Percentiles rank a stretch among this genome's conserved stretches.
phyloP scores from a whole-genome alignment of 2,329 filamentous ascomycete genomes.

The Pochonia chlamydosporia region DNA sequence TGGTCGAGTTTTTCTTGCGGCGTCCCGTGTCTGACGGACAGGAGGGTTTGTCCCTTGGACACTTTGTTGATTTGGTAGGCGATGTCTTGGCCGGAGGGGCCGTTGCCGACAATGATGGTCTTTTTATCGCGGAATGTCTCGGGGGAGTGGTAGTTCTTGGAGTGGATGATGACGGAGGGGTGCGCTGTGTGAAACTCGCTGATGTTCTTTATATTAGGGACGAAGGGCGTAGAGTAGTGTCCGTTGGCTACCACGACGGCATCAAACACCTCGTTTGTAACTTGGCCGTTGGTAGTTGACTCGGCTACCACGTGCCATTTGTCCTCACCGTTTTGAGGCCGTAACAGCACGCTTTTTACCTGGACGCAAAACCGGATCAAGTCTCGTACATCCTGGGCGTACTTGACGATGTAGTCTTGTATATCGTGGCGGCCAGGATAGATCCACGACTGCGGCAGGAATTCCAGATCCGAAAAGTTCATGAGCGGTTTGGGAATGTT shows the following conservation, averaged over 20 bases:
- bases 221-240: conserved; percentile 64
- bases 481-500: conserved; percentile 83
- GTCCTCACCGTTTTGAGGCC: conserved; percentile 25
- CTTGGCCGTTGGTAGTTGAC: conserved; percentile 38
- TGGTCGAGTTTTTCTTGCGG: conserved; percentile 38
- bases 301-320: conserved; percentile 57
- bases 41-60: conserved; percentile 55
- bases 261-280: conserved; percentile 53
- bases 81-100: conserved; percentile 80
- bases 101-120: conserved; percentile 78
- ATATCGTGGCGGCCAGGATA: conserved; percentile 71
- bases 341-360: conserved; percentile 52
- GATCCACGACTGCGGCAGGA: conserved; percentile 58
- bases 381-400: conserved; percentile 60
- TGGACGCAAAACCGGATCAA: conserved; percentile 66
- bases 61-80: conserved; percentile 64
- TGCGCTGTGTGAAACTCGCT: conserved; percentile 52
- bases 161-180: conserved; percentile 61
- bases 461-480: conserved; percentile 67
- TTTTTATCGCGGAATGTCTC: conserved; percentile 61
- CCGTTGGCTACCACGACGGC: conserved; percentile 71
- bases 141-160: conserved; percentile 71
- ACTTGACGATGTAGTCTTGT: conserved; percentile 66
- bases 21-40: conserved; percentile 53
- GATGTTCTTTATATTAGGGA: conserved; percentile 59